Conservation (phyloP, 495 filamentous ascomycete genomes). For the Ascobolus immersus region DNA sequence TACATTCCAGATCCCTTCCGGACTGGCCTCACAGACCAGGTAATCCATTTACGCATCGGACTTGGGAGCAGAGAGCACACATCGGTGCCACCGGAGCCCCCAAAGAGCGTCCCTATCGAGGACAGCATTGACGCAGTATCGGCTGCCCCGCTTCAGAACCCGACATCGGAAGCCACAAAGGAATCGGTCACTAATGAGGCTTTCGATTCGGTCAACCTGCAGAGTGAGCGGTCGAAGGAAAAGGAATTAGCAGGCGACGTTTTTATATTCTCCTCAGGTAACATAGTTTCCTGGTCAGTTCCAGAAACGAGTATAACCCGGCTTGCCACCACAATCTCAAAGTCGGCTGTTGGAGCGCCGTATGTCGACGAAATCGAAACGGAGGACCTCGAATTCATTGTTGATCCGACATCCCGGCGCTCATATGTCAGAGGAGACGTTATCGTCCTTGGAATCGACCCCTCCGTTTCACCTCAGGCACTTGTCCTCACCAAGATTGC, state of each 20-base stretch:
- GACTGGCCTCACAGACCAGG: conserved; percentile 11
- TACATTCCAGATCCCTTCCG: conserved; percentile 10
- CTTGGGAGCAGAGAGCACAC: neutral
- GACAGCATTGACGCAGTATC: conserved; percentile 18
- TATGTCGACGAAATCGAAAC: conserved; percentile 47
- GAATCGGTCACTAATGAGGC: too few relatives aligned
- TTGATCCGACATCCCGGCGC: conserved; percentile 46
- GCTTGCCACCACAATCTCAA: conserved; percentile 45
- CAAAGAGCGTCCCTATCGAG: neutral
- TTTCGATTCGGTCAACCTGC: too few relatives aligned
- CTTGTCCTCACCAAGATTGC: conserved; percentile 80
- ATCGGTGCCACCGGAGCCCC: neutral
- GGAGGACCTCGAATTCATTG: conserved; percentile 70
- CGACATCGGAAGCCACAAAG: too few relatives aligned
- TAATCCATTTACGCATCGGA: conserved; percentile 10
- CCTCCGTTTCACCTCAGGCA: conserved; percentile 4
- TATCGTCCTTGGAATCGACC: conserved; percentile 63
- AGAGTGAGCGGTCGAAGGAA: too few relatives aligned
- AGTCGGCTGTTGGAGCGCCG: conserved; percentile 49
- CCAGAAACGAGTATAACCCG: conserved; percentile 41
- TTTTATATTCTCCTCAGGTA: conserved; percentile 92
- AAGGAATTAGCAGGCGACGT: too few relatives aligned
- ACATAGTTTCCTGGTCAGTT: conserved; percentile 76
- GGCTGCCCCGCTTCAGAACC: neutral
- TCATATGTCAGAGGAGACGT: conserved; percentile 69